Evolutionary conservation across 768 basidiomycete species (phyloP).

Genomic region (Suillus luteus): DNA sequence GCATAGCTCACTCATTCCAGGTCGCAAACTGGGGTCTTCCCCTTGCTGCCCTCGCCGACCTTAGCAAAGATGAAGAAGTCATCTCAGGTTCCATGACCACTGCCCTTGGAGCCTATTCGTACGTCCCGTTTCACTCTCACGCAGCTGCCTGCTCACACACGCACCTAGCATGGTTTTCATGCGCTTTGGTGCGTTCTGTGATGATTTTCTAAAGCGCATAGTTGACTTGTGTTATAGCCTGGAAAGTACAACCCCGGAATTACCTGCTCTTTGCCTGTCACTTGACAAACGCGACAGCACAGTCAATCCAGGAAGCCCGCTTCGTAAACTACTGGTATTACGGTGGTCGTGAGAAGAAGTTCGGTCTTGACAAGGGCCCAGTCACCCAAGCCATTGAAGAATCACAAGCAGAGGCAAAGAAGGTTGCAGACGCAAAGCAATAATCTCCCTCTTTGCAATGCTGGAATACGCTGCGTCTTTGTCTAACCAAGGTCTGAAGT

Average conservation of each 20-base stretch:
- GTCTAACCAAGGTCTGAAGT: conserved; percentile 21
- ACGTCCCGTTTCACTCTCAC: conserved; percentile 40
- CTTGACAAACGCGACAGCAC: conserved; percentile 86
- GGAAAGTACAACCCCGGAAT: conserved; percentile 94
- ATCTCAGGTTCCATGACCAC: conserved; percentile 98
- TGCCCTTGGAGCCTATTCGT: conserved; percentile 91
- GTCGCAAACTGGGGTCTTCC: conserved; percentile 99
- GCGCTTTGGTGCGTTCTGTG: conserved; percentile 74
- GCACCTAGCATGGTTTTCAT: conserved; percentile 76
- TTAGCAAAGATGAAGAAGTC: conserved; percentile 92
- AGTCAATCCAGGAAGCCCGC: conserved; percentile 78
- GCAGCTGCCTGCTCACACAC: conserved; percentile 15
- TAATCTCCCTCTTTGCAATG: not conserved
- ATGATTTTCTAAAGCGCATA: not conserved
- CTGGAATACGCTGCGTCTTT: not conserved
- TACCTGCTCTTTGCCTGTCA: conserved; percentile 96
- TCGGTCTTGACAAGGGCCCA: conserved; percentile 42
- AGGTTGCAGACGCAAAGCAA: conserved; percentile 32
- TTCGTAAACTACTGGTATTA: conserved; percentile 91
- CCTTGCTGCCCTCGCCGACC: conserved; percentile 87
- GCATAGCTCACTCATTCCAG: conserved; percentile 41
- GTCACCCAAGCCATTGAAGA: conserved; percentile 55
- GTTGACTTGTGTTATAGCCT: conserved; percentile 53
- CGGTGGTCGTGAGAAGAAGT: conserved; percentile 80
- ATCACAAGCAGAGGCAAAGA: conserved; percentile 43